These are phyloP conservation scores for Carex cristatella DNA, from an alignment of 176 grass and related monocot species.

Conservation along the genomic window DNA sequence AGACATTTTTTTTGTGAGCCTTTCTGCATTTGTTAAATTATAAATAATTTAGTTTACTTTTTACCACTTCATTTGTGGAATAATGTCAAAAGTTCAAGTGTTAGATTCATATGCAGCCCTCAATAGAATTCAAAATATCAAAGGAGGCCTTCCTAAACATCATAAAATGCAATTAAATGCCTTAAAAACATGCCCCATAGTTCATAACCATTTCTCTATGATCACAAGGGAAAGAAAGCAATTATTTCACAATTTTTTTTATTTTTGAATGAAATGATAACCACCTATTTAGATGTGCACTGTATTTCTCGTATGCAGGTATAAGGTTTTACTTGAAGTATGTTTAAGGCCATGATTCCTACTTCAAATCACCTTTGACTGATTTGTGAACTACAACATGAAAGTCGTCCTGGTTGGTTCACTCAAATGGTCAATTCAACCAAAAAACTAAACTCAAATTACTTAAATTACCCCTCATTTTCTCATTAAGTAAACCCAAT, in stretches of 20 bases:
- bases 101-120: neutral
- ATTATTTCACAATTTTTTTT: neutral
- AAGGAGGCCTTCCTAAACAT: neutral
- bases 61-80: neutral
- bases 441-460: too few species aligned
- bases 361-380: neutral
- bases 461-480: neutral
- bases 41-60: neutral
- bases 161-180: neutral
- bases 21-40: slow-evolving; percentile 40
- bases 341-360: neutral
- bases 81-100: neutral
- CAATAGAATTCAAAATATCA: neutral
- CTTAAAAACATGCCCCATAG: neutral
- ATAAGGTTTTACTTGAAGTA: neutral
- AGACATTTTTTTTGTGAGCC: slow-evolving; percentile 79
- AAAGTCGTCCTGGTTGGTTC: neutral
- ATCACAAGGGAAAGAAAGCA: neutral
- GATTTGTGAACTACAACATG: neutral
- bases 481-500: neutral
- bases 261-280: neutral
- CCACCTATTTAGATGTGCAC: too few species aligned
- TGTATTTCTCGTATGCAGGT: neutral
- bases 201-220: neutral
- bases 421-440: neutral